Evolutionary conservation across 2,329 filamentous ascomycete species (phyloP).

Genomic region (Beauveria bassiana): DNA sequence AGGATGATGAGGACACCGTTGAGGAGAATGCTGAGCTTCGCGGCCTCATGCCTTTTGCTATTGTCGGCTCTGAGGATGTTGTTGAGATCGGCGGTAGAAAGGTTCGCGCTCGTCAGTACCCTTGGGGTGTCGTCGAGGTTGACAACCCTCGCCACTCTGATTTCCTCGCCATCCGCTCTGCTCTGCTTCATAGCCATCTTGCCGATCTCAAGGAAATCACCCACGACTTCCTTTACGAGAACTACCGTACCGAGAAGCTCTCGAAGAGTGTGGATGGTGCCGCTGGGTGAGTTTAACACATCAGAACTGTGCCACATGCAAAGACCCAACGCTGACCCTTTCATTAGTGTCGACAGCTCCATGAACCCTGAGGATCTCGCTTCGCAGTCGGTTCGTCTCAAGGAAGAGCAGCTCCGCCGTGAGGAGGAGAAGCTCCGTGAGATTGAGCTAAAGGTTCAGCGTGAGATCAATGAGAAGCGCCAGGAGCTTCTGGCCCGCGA

Average conservation of each 20-base stretch:
- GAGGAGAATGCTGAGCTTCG: slow-evolving; percentile 98
- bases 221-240: slow-evolving; percentile 99
- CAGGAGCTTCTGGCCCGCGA: slow-evolving; percentile 96
- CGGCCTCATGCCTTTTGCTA: slow-evolving; percentile 97
- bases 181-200: slow-evolving; percentile 93
- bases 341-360: slow-evolving; percentile 55
- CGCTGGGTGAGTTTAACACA: slow-evolving; percentile 62
- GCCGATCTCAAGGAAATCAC: slow-evolving; percentile 99
- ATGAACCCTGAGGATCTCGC: slow-evolving; percentile 98
- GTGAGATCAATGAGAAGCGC: slow-evolving; percentile 99
- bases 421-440: slow-evolving; percentile 99
- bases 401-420: slow-evolving; percentile 98
- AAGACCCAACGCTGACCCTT: slow-evolving; percentile 22
- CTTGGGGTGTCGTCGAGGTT: slow-evolving; percentile 97
- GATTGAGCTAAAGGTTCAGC: slow-evolving; percentile 98
- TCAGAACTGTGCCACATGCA: not conserved
- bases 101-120: slow-evolving; percentile 93
- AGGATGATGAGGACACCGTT: slow-evolving; percentile 98
- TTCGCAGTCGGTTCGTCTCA: slow-evolving; percentile 93
- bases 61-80: slow-evolving; percentile 93
- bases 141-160: slow-evolving; percentile 99
- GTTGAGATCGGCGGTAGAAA: slow-evolving; percentile 89
- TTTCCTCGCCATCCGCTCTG: slow-evolving; percentile 94
- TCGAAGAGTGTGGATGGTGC: slow-evolving; percentile 97
- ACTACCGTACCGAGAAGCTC: slow-evolving; percentile 99